Base-by-base conservation (phyloP, 768 basidiomycete genomes). In the Tremella fuciformis region DNA sequence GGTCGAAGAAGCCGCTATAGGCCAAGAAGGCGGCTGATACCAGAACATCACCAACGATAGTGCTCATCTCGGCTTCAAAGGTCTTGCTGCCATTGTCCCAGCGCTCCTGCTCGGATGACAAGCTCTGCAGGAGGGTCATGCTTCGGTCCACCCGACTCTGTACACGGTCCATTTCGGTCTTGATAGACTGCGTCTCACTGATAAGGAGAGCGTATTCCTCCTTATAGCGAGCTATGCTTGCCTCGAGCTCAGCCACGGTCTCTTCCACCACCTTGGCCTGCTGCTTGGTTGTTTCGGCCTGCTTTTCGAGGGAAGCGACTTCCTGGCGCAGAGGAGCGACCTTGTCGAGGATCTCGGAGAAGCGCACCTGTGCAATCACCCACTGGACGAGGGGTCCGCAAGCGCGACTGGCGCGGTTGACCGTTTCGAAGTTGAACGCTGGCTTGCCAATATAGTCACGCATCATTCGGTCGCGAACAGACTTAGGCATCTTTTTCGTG, bases 381-480 rank as follows among this genome's bases (percentile, higher is more conserved):
- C 96, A 97, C 78, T 97, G 96, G 64, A 94, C 93, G 50, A 99
- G 85, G 9, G 96, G 96, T 24, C 96, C 96, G 73, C 94, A 98
- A 25, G 96, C 96, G 80, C 87, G 89, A 78, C 89, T 92, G 22
- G 96, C 96, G 55, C 88, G 86, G 70, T 98, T 88, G 39, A 98
- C 92, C 3, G 83, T 88, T 76, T 98, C 96, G 73, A 91, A 98
- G 76, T 91, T 98, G 81, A 86, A 99, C 2, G 86, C 84, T 0
- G 92, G 88, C 19, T 88, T 85, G 66, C 87, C 88, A 65, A 99
- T 81, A 82, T 90, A 99, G 55, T 98, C 93, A 65, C 81, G 85
- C 80, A 88, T 90, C 89, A 99, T 93, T 49, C 83, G 77, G 34
- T 97, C 91, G 34, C 96, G 88, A 38, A 97, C 82, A 13, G 81